These are phyloP conservation scores for Blepharisma stoltei DNA, from an alignment of 73 alveolate genomes.

Conservation along the genomic window DNA sequence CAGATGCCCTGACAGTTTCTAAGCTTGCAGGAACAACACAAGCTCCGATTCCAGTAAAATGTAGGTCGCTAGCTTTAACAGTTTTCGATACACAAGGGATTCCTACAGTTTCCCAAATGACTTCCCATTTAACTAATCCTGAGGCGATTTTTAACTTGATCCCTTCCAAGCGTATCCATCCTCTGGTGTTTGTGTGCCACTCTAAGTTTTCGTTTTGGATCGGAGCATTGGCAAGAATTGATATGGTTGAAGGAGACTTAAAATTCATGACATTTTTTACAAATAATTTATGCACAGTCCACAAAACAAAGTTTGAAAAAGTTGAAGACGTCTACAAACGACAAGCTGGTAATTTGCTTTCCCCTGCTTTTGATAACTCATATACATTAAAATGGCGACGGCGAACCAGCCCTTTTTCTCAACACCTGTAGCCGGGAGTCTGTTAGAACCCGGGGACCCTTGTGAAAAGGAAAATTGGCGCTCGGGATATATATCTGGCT, in stretches of 20 bases:
- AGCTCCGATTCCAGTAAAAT: conserved; percentile 43
- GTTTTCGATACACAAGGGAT: conserved; percentile 65
- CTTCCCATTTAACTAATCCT: conserved; percentile 36
- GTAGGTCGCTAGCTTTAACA: conserved; percentile 39
- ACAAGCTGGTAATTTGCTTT: conserved; percentile 52
- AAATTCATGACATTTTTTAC: conserved; percentile 48
- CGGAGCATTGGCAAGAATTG: conserved; percentile 61
- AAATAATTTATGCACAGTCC: conserved; percentile 53
- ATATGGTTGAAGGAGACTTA: conserved; percentile 50
- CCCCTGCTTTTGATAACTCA: conserved; percentile 53
- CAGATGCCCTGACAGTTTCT: conserved; percentile 45
- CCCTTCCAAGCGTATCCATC: conserved; percentile 32
- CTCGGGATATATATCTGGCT: no score
- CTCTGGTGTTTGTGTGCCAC: conserved; percentile 28
- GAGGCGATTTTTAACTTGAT: conserved; percentile 43
- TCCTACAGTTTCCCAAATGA: conserved; percentile 46
- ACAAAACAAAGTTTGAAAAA: conserved; percentile 43
- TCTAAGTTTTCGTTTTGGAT: conserved; percentile 42
- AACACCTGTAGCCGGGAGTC: no score
- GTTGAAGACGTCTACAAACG: conserved; percentile 43
- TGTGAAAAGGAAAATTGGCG: no score
- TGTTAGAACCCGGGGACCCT: no score
- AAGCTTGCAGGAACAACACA: conserved; percentile 63
- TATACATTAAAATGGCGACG: no score
- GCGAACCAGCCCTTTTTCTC: no score